A percentile compares a stretch with the other conserved stretches of the same genome.
phyloP scores from a whole-genome alignment of 306 rosid genomes.

The Castanea crenata region DNA sequence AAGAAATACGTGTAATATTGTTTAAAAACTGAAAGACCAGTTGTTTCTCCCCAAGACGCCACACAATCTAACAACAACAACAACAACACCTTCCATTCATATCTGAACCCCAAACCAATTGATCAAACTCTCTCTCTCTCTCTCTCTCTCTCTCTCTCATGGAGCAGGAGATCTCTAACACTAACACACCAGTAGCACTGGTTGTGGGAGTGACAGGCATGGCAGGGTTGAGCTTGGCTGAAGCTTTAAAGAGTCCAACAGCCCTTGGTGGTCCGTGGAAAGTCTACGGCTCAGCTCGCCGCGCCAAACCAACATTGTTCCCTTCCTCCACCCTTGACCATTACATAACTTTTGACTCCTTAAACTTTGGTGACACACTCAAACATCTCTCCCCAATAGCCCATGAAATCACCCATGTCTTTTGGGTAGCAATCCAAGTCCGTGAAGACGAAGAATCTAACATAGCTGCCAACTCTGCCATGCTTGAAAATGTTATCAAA shows the following conservation, averaged over 20 bases:
- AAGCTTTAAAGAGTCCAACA: slow-evolving; percentile 19
- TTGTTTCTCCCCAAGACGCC: too few relatives aligned
- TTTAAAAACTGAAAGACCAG: too few relatives aligned
- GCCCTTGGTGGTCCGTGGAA: slow-evolving; percentile 43
- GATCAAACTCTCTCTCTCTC: too few relatives aligned
- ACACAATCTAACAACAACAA: too few relatives aligned
- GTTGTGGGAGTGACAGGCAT: slow-evolving; percentile 38
- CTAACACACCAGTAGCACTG: slow-evolving; percentile 22
- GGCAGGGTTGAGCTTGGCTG: slow-evolving; percentile 34
- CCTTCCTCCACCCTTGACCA: slow-evolving; percentile 25
- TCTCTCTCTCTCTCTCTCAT: too few relatives aligned
- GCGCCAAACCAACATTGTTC: slow-evolving; percentile 18
- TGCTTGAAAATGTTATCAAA: slow-evolving; percentile 27
- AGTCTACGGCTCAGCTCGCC: slow-evolving; percentile 33
- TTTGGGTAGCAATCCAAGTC: slow-evolving; percentile 31
- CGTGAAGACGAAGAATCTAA: slow-evolving; percentile 27
- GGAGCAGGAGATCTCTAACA: too few relatives aligned
- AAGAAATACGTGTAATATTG: too few relatives aligned
- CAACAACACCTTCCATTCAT: too few relatives aligned
- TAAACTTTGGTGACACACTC: slow-evolving; percentile 12
- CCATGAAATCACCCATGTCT: slow-evolving; percentile 35
- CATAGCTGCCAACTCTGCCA: slow-evolving; percentile 6
- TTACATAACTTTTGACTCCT: slow-evolving; percentile 31
- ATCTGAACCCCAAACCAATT: too few relatives aligned
- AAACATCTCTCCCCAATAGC: slow-evolving; percentile 32